Evolutionary conservation across 768 basidiomycete species (phyloP), one percentile per base, ranked within the genome.

Genomic region (Lentinus brumalis): DNA sequence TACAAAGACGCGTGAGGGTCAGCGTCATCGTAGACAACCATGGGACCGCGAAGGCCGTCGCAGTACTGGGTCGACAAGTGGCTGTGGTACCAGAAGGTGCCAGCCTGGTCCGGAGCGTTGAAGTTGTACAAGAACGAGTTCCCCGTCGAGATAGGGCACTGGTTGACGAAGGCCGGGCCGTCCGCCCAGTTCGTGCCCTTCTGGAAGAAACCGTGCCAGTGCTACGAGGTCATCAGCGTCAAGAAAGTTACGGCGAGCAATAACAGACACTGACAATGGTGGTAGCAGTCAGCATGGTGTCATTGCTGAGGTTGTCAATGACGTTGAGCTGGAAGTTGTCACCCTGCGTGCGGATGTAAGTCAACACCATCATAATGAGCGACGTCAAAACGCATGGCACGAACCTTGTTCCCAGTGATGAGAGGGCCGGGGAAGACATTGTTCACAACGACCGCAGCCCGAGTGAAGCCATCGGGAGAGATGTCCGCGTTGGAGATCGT

Each of bases 191-290:
- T 79, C 6, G 76, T 74, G 9, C 73, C 73, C 8, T 72, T 61
- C 63, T 83, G 82, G 61, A 77, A 79, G n/a, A 83, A 35, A 2
- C 82, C 82, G 59, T 83, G 82, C 82, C 82, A 83, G 42, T 72
- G 71, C 71, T 72, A n/a, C 14, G 51, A 41, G 11, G 6, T 4
- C 12, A 11, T 49, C 26, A 26, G 18, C 16, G 44, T 29, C 8
- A 30, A 29, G 5, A 12, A 5, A 7, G 29, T 12, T 14, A 3
- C 16, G 11, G 26, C 12, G 18, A 30, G 4, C 12, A 1, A 29
- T 12, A 49, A 26, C 1, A 11, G 2, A 5, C 4, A 35, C 68
- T 45, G 51, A 70, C 69, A 35, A 70, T 61, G 12, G 69, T 63
- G 9, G 69, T 67, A 2, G 64, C 42, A 53, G 59, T 67, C 12